Percentiles rank a stretch among this genome's conserved stretches.
Conservation (phyloP, 2,329 filamentous ascomycete species). For the Xylaria sp. region DNA sequence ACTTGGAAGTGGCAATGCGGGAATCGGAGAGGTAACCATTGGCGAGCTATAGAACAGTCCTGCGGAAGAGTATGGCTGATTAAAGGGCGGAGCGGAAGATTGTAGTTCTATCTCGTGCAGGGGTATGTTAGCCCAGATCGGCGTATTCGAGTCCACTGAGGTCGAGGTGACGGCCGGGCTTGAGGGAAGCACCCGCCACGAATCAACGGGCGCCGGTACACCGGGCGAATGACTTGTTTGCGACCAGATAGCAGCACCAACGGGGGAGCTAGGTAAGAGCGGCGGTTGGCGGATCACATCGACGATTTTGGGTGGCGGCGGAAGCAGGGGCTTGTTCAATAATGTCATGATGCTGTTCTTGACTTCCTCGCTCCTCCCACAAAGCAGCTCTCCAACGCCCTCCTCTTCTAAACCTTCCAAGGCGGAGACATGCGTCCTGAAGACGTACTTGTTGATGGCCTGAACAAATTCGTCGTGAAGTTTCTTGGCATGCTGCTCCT, state of each 20-base stretch:
- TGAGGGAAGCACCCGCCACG: slow-evolving; percentile 90
- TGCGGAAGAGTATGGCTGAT: slow-evolving; percentile 75
- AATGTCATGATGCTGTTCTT: slow-evolving; percentile 84
- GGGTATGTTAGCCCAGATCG: slow-evolving; percentile 80
- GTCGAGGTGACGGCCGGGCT: slow-evolving; percentile 78
- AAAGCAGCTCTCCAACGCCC: slow-evolving; percentile 89
- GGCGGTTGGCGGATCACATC: slow-evolving; percentile 87
- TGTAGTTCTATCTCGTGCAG: slow-evolving; percentile 76
- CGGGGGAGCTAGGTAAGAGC: slow-evolving; percentile 81
- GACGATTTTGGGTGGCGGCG: slow-evolving; percentile 83
- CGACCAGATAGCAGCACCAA: slow-evolving; percentile 79
- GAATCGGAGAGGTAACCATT: slow-evolving; percentile 73
- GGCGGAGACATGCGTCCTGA: slow-evolving; percentile 83
- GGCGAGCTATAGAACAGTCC: slow-evolving; percentile 82
- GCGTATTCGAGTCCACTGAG: slow-evolving; percentile 71
- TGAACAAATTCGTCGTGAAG: slow-evolving; percentile 96
- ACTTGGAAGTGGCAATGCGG: slow-evolving; percentile 81
- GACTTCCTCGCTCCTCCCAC: slow-evolving; percentile 90
- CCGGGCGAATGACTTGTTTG: slow-evolving; percentile 69
- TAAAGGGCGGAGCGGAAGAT: slow-evolving; percentile 81
- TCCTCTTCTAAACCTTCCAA: slow-evolving; percentile 97
- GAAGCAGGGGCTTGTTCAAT: slow-evolving; percentile 84
- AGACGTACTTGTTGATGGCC: slow-evolving; percentile 96
- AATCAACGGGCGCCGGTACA: slow-evolving; percentile 75
- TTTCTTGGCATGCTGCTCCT: slow-evolving; percentile 95